Conservation (phyloP, 768 basidiomycete species). For the Mycena galericulata region DNA sequence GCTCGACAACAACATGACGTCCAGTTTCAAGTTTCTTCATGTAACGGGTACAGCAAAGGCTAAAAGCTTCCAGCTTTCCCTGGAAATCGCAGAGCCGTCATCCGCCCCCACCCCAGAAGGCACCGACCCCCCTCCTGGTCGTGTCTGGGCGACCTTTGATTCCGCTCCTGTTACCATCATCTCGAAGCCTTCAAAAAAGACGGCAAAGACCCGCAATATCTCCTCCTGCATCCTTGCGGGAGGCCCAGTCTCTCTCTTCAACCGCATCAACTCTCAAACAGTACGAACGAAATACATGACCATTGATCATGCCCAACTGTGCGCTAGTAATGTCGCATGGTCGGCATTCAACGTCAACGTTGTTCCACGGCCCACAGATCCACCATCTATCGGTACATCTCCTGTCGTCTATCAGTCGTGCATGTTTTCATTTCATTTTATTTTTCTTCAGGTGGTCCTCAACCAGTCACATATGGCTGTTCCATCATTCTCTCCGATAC, state of each 20-base stretch:
- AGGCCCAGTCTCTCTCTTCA: slow-evolving; percentile 92
- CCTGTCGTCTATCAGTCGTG: slow-evolving; percentile 60
- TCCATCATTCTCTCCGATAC: slow-evolving; percentile 89
- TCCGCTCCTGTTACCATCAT: slow-evolving; percentile 95
- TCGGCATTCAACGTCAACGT: slow-evolving; percentile 96
- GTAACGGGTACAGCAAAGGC: slow-evolving; percentile 90
- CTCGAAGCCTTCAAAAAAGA: slow-evolving; percentile 97
- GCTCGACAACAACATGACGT: slow-evolving; percentile 85
- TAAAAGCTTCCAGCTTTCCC: slow-evolving; percentile 88
- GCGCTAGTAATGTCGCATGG: slow-evolving; percentile 93
- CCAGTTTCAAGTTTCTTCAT: slow-evolving; percentile 92
- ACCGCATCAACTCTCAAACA: slow-evolving; percentile 96
- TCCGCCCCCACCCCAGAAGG: slow-evolving; percentile 60
- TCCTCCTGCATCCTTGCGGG: slow-evolving; percentile 91
- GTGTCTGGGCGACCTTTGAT: slow-evolving; percentile 92
- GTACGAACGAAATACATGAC: slow-evolving; percentile 99
- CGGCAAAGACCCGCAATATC: slow-evolving; percentile 93
- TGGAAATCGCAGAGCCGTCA: slow-evolving; percentile 86
- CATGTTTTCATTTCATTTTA: slow-evolving; percentile 55
- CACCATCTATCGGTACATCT: slow-evolving; percentile 73
- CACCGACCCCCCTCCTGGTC: slow-evolving; percentile 64
- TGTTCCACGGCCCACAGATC: slow-evolving; percentile 77
- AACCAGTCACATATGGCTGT: slow-evolving; percentile 92
- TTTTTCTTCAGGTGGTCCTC: slow-evolving; percentile 67
- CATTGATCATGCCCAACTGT: slow-evolving; percentile 84